A percentile compares a stretch with the other conserved stretches of the same genome.
phyloP scores from a whole-genome alignment of 2,329 filamentous ascomycete genomes.

The Sporothrix globosa region DNA sequence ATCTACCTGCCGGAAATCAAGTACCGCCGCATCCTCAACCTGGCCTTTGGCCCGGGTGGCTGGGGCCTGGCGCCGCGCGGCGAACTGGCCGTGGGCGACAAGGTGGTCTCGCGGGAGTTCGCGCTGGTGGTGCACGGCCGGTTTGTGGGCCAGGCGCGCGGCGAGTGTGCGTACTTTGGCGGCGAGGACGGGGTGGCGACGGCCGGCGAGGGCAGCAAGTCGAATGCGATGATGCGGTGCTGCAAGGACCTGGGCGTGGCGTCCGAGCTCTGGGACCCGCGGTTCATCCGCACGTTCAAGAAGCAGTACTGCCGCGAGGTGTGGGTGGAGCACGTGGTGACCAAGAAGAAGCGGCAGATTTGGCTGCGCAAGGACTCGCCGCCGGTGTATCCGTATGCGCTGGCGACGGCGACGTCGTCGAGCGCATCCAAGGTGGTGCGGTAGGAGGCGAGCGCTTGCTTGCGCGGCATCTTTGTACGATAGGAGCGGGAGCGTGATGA shows the following conservation, averaged over 20 bases:
- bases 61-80: constrained; percentile 92
- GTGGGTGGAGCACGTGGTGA: constrained; percentile 85
- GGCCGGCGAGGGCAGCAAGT: constrained; percentile 95
- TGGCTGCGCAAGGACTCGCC: constrained; percentile 84
- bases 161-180: constrained; percentile 92
- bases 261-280: constrained; percentile 93
- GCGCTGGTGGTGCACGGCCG: constrained; percentile 88
- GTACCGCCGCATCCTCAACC: constrained; percentile 87
- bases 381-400: constrained; percentile 62
- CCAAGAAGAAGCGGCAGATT: constrained; percentile 87
- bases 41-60: constrained; percentile 89
- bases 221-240: constrained; percentile 95
- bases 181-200: constrained; percentile 86
- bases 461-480: constrained; percentile 1
- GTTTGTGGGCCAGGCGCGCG: constrained; percentile 87
- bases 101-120: constrained; percentile 85
- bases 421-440: not conserved
- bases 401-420: not conserved
- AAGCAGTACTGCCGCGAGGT: constrained; percentile 73
- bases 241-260: constrained; percentile 97
- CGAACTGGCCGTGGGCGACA: constrained; percentile 81
- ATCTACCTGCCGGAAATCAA: constrained; percentile 98
- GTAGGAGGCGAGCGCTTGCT: not conserved
- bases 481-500: not conserved
- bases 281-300: constrained; percentile 84